These are phyloP conservation scores for Loxodes magnus DNA, from an alignment of 73 alveolate genomes.

Conservation along the genomic window DNA sequence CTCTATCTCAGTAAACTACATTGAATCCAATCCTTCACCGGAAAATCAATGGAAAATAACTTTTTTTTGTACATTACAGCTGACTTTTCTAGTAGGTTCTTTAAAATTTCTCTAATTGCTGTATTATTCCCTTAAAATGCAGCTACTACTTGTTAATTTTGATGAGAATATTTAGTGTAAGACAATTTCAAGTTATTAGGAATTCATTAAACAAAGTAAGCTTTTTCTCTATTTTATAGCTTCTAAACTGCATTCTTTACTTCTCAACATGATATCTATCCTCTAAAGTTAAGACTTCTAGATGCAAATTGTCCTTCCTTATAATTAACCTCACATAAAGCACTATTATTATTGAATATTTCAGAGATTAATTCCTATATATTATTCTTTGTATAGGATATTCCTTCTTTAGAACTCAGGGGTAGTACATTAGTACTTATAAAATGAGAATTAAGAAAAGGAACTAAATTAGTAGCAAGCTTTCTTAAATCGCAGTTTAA, in stretches of 20 bases:
- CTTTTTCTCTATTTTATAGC: conserved; percentile 55
- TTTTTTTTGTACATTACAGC: conserved; percentile 28
- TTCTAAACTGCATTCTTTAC: conserved; percentile 70
- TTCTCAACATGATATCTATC: conserved; percentile 49
- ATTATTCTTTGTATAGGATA: neutral
- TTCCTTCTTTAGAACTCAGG: conserved; percentile 7
- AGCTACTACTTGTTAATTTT: conserved; percentile 13
- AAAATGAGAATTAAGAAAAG: conserved; percentile 45
- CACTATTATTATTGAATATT: conserved; percentile 12
- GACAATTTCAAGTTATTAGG: conserved; percentile 18
- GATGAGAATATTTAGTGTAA: conserved; percentile 9
- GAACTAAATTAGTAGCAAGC: conserved; percentile 38
- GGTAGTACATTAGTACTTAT: conserved; percentile 33
- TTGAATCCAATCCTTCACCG: conserved; percentile 26
- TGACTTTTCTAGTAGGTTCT: conserved; percentile 15
- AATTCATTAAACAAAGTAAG: conserved; percentile 18
- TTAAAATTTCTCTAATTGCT: conserved; percentile 16
- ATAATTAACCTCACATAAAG: conserved; percentile 16
- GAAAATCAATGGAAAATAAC: conserved; percentile 34
- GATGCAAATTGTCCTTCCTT: conserved; percentile 14
- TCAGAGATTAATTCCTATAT: conserved; percentile 1
- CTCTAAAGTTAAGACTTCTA: conserved; percentile 23
- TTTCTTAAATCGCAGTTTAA: conserved; percentile 34
- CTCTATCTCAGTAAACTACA: no score
- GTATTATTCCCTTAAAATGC: conserved; percentile 15